Base-by-base conservation (phyloP, 352 stramenopile species). In the Globisporangium abappressorium region DNA sequence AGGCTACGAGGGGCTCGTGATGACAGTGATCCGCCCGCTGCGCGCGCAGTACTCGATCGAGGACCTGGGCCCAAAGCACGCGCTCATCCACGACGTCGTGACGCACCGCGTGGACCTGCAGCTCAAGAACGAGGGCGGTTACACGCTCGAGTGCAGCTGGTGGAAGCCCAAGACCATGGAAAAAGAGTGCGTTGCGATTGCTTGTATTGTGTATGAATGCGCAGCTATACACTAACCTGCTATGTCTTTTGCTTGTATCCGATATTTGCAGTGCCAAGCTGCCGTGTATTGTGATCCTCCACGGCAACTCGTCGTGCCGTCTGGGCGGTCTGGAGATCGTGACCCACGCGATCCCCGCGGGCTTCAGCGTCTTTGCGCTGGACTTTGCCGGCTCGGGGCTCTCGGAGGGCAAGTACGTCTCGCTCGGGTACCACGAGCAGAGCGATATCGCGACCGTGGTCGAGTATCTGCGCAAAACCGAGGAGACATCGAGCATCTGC, bases 111-210 rank as follows among this genome's bases (percentile, higher is more conserved):
- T 84, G 26, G 87, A 95, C 60, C 36, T 95, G 6, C 77, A 87
- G 68, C 85, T 95, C 41, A 89, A 89, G 75, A 94, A 94, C 43
- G 70, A 75, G 22, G 85, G 76, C 12, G 85, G 85, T 4, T 87
- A 85, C 57, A 89, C 84, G 24, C 78, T 94, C 74, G 82, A 95
- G 65, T 95, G 87, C 75, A 95, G 87, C 67, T 95, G 87, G 87
- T 95, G 87, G 87, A 92, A 92, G 71, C 79, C 81, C 6, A 79
- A 79, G 28, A 59, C 69, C 30, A 38, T 66, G 5, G 57, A 65
- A 11, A 76, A 75, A 57, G 26, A 62, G 71, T 83, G 49, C 54
- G 24, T 26, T 26, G 24, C 24, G 24, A 26, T 26, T 26, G 24
- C 24, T 26, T 26, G 24, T 26, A 26, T 26, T 26, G 24, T 26